Evolutionary conservation across 2,329 filamentous ascomycete genomes (phyloP), one percentile per base, ranked within the genome.

Genomic region (Plectosphaerella plurivora): DNA sequence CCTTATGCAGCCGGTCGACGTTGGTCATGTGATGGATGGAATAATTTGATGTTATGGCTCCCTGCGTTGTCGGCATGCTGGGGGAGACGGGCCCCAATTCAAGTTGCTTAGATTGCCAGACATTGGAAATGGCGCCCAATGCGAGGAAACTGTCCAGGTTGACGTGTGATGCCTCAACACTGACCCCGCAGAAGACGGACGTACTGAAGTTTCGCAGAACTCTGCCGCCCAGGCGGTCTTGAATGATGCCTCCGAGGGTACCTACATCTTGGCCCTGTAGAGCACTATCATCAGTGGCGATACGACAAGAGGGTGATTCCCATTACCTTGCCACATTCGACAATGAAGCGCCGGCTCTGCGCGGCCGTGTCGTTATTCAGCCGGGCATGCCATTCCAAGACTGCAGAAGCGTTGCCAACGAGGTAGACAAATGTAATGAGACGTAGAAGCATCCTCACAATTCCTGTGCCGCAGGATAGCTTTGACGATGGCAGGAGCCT

Each of bases 21-120:
- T 70, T 69, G 4, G 71, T 73, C 61, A 66, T 67, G 15, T 63
- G 61, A 44, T 73, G 70, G n/a, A 67, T 58, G 2, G 65, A 66
- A 47, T 70, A 70, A 45, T 68, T 69, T 0, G 35, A 37, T 0
- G 49, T 51, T 1, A 37, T 51, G 0, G 36, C 28, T 9, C 50
- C 49, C 4, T 15, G 33, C 1, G 20, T 20, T 11, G 52, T 54
- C 10, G 39, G 35, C 36, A 25, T 47, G 3, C 37, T 45, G 11
- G 47, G 18, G 11, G 39, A 14, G 16, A 47, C 50, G 1, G 48
- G 4, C 3, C 46, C 51, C 35, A 56, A 49, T 22, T 47, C 25
- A 35, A 57, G 33, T 11, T 20, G 33, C 18, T 52, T 54, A 2
- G 55, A 57, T 5, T 16, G 47, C 55, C 55, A 57, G 18, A 56